Evolutionary conservation across 2,329 filamentous ascomycete species (phyloP).

Genomic region (Cadophora malorum): DNA sequence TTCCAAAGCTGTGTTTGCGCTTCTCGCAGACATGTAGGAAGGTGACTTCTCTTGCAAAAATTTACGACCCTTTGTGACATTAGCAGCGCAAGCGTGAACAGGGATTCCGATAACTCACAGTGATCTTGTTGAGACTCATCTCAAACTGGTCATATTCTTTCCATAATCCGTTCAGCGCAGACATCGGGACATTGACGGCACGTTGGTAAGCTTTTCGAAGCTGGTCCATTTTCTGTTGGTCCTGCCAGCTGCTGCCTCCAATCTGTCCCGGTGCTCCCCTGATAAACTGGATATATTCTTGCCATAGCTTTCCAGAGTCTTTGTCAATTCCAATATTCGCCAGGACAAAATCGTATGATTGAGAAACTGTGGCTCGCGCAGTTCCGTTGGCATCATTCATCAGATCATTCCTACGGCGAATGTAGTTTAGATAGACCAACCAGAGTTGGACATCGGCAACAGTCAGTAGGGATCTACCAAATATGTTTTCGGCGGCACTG

Average conservation of each 20-base stretch:
- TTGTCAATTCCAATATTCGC: constrained; percentile 90
- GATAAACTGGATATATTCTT: constrained; percentile 93
- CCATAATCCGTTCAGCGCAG: constrained; percentile 84
- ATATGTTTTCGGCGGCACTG: constrained; percentile 79
- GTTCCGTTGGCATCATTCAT: constrained; percentile 78
- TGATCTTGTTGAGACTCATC: constrained; percentile 90
- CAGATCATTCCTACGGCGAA: constrained; percentile 88
- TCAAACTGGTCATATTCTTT: constrained; percentile 98
- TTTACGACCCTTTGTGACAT: constrained; percentile 76
- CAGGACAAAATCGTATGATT: constrained; percentile 92
- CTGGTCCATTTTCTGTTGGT: constrained; percentile 96
- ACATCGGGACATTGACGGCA: constrained; percentile 85
- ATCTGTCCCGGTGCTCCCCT: constrained; percentile 85
- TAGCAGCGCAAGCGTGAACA: constrained; percentile 28
- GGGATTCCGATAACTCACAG: constrained; percentile 58
- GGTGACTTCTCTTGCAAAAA: constrained; percentile 92
- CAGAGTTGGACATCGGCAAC: constrained; percentile 87
- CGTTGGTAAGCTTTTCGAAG: constrained; percentile 91
- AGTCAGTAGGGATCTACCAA: constrained; percentile 77
- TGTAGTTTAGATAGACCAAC: constrained; percentile 94
- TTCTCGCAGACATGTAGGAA: constrained; percentile 94
- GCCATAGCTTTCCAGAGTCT: constrained; percentile 88
- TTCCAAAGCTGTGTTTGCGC: constrained; percentile 87
- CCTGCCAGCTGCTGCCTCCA: constrained; percentile 90
- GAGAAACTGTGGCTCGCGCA: constrained; percentile 79